Percentiles rank a stretch among this genome's conserved stretches.
These are phyloP conservation scores for Brassica nigra DNA, from an alignment of 345 rosid species.

Conservation along the genomic window DNA sequence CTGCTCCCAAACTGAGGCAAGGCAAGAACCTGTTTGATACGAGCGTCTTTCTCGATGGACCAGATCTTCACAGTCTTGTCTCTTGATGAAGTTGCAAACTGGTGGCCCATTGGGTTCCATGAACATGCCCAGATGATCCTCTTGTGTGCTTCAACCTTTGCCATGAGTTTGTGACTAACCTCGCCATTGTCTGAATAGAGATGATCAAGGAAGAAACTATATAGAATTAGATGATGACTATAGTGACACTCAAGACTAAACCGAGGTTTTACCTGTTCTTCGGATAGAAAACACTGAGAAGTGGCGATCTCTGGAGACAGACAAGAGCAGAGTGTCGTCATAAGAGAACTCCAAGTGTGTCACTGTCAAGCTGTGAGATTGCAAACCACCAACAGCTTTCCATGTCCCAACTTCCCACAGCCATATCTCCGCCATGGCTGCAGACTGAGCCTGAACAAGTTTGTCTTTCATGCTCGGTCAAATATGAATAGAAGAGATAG, in stretches of 20 bases:
- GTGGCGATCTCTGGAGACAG: slow-evolving; percentile 96
- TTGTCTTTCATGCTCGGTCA: slow-evolving; percentile 2
- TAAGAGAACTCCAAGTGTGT: slow-evolving; percentile 87
- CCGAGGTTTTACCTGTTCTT: slow-evolving; percentile 52
- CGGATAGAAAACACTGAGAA: slow-evolving; percentile 75
- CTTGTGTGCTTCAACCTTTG: slow-evolving; percentile 86
- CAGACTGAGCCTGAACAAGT: slow-evolving; percentile 75
- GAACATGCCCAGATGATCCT: slow-evolving; percentile 98
- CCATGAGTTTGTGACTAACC: slow-evolving; percentile 56
- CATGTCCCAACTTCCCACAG: slow-evolving; percentile 95
- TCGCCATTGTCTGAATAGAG: slow-evolving; percentile 45
- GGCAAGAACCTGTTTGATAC: slow-evolving; percentile 54
- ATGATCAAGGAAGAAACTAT: background rate
- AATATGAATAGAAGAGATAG: background rate
- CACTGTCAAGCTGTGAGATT: slow-evolving; percentile 91
- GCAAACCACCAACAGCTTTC: slow-evolving; percentile 83
- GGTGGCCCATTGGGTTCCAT: slow-evolving; percentile 90
- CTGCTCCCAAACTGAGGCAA: slow-evolving; percentile 75
- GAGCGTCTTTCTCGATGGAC: slow-evolving; percentile 54
- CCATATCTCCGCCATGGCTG: slow-evolving; percentile 86
- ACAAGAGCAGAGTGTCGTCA: slow-evolving; percentile 70
- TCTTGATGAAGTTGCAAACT: slow-evolving; percentile 91
- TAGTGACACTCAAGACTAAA: background rate
- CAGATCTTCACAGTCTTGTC: slow-evolving; percentile 94
- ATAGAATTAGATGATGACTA: background rate